phyloP scores from a whole-genome alignment of 192 early-diverging fungal genomes.

The Rhizophlyctis rosea region DNA sequence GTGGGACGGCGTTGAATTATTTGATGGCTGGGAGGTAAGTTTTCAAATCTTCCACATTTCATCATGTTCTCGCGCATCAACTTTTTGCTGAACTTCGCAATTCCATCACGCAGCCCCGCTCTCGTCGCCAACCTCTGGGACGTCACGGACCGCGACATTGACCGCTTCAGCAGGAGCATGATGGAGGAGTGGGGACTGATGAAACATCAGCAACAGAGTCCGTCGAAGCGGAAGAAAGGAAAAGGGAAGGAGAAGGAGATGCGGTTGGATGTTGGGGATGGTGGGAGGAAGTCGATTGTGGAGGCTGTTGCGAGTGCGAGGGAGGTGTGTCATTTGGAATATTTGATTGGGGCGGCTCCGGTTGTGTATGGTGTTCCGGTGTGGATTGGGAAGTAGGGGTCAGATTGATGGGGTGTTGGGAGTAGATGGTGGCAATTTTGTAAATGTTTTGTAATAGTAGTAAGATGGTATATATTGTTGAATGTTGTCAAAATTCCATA shows the following conservation, averaged over 20 bases:
- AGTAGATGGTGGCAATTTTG: too few relatives aligned
- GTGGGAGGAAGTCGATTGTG: slow-evolving; percentile 50
- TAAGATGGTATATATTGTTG: too few relatives aligned
- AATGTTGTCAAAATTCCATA: too few relatives aligned
- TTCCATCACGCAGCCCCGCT: slow-evolving; percentile 60
- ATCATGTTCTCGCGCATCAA: neutral
- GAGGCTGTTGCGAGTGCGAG: slow-evolving; percentile 73
- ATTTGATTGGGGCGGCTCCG: slow-evolving; percentile 86
- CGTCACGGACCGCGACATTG: slow-evolving; percentile 95
- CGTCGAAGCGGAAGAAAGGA: neutral
- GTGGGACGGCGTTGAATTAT: slow-evolving; percentile 80
- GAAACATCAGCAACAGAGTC: neutral
- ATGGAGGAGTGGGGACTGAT: slow-evolving; percentile 72
- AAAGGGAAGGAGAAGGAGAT: neutral
- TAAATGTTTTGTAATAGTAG: too few relatives aligned
- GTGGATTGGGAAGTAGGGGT: too few relatives aligned
- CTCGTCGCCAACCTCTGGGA: slow-evolving; percentile 97
- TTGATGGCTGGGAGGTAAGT: slow-evolving; percentile 75
- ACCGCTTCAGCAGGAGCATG: slow-evolving; percentile 74
- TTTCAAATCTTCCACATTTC: neutral
- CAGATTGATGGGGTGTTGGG: too few relatives aligned
- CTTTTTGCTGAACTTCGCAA: too few relatives aligned
- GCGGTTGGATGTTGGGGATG: neutral
- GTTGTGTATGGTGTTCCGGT: slow-evolving; percentile 91
- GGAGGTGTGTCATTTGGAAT: slow-evolving; percentile 71